phyloP scores from a whole-genome alignment of 352 stramenopile genomes.

The Globisporangium nunn region DNA sequence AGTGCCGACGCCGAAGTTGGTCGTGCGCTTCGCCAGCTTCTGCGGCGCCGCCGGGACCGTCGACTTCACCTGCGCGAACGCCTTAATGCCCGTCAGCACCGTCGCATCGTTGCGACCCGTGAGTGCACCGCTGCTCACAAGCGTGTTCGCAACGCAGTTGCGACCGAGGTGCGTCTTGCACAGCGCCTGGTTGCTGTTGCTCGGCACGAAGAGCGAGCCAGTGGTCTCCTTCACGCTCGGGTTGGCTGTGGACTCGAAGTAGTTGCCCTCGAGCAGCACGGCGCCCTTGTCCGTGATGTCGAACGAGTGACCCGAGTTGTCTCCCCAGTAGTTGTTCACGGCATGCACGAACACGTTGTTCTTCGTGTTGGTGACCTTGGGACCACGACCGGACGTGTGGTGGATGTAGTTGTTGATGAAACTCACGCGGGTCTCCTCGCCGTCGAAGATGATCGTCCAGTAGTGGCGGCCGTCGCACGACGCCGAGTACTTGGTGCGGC shows the following conservation, averaged over 20 bases:
- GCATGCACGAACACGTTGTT: conserved; percentile 16
- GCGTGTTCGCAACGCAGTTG: conserved; percentile 6
- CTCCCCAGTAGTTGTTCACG: conserved; percentile 37
- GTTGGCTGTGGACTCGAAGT: conserved; percentile 26
- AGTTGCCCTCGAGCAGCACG: conserved; percentile 37
- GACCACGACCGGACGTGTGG: conserved; percentile 26
- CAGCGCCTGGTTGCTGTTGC: conserved; percentile 5
- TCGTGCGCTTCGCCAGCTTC: conserved; percentile 1
- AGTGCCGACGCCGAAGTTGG: conserved; percentile 5
- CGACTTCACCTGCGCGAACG: conserved; percentile 1
- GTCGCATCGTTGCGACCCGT: neutral
- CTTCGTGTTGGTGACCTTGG: conserved; percentile 18
- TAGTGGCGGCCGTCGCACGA: conserved; percentile 49
- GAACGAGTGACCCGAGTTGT: conserved; percentile 35
- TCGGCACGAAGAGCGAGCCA: conserved; percentile 12
- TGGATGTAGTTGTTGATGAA: conserved; percentile 33
- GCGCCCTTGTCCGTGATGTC: conserved; percentile 22
- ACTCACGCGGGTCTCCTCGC: conserved; percentile 17
- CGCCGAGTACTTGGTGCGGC: conserved; percentile 28
- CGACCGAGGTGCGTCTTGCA: conserved; percentile 7
- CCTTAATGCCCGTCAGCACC: conserved; percentile 4
- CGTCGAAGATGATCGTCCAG: conserved; percentile 32
- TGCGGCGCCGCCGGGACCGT: neutral
- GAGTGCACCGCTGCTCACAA: conserved; percentile 6
- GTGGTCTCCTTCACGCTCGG: conserved; percentile 10